These are phyloP conservation scores for Phytophthora pini DNA, from an alignment of 352 stramenopile species.

Conservation along the genomic window DNA sequence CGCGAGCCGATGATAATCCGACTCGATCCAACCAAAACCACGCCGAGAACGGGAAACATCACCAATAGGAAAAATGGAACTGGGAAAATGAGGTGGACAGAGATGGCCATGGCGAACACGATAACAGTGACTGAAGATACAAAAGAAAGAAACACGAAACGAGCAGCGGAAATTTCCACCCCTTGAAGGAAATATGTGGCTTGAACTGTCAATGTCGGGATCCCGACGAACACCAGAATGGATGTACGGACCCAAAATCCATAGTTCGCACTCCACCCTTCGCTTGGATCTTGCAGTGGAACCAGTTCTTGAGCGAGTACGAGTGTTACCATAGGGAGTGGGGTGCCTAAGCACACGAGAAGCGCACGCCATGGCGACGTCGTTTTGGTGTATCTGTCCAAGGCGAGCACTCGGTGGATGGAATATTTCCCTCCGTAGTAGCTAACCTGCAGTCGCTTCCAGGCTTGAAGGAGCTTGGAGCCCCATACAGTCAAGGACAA, in stretches of 20 bases:
- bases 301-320: not conserved
- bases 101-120: not conserved
- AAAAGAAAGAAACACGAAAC: not conserved
- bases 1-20: slow-evolving; percentile 1
- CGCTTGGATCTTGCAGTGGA: slow-evolving; percentile 1
- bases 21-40: not conserved
- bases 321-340: slow-evolving; percentile 4
- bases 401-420: not conserved
- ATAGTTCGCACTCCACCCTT: slow-evolving; percentile 4
- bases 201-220: not conserved
- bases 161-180: not conserved
- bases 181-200: slow-evolving; percentile 4
- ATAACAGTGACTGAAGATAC: slow-evolving; percentile 1
- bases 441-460: slow-evolving; percentile 1
- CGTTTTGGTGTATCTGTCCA: not conserved
- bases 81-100: slow-evolving; percentile 1
- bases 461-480: not conserved
- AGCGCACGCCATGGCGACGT: not conserved
- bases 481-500: not conserved
- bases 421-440: slow-evolving; percentile 3
- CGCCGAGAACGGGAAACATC: slow-evolving; percentile 2
- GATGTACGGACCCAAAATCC: slow-evolving; percentile 3
- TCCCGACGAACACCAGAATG: slow-evolving; percentile 3
- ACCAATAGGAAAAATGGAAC: slow-evolving; percentile 7
- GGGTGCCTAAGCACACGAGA: not conserved